Evolutionary conservation across 1,284 basidiomycete genomes (phyloP), one percentile per base, ranked within the genome.

Genomic region (Cryptococcus neoformans): DNA sequence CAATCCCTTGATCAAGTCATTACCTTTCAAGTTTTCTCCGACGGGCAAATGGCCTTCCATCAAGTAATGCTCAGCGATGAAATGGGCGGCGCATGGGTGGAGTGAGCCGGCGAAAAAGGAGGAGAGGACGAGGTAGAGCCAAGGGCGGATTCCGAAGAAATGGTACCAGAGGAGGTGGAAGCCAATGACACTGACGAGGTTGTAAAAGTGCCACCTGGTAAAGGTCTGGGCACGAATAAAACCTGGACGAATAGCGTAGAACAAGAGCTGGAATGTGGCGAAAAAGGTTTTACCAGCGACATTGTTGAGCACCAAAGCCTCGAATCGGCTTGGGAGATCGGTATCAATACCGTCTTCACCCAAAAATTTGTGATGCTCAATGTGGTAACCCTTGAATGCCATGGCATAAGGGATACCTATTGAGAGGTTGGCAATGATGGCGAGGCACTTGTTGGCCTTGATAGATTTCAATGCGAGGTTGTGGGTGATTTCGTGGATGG

Each of bases 401-500:
- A 92, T 92, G 16, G 90, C 89, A 75, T 98, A 99, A 0, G 95
- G 96, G 12, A 99, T 84, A 1, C 89, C 93, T 57, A 98, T 97
- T 0, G 92, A 89, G 39, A 95, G 72, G 73, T 99, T 99, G 4
- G 92, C 89, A 55, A 93, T 84, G 63, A 98, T 87, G 0, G 96
- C 92, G 37, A 96, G 81, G 5, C 85, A 70, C 69, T 94, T 93
- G 79, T 99, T 99, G 5, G 88, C 84, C 44, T 80, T 80, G 49
- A 98, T 85, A 35, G 88, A 83, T 63, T 84, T 85, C 80, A 98
- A 99, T 2, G 92, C 95, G 39, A 99, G 83, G 73, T 98, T 98
- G 78, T 99, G 95, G 1, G 94, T 97, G 65, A 99, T 98, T 73
- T 99, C 95, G 75, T 99, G 95, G 56, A 99, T 96, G 28, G 95